Conservation (phyloP, 169 alveolate species). For the Cryptosporidium bovis region DNA sequence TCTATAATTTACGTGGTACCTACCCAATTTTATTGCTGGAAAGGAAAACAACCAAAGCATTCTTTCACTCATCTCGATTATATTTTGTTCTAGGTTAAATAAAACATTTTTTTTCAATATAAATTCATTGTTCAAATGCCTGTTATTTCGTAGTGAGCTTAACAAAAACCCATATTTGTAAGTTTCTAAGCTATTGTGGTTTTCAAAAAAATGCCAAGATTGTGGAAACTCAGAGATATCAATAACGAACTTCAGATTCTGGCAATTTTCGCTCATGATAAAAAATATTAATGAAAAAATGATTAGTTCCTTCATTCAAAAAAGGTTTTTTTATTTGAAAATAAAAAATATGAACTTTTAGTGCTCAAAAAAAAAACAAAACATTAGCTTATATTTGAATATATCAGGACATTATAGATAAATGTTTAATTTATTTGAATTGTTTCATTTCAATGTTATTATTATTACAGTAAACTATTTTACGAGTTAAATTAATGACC, state of each 20-base stretch:
- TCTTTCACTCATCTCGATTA: constrained; percentile 16
- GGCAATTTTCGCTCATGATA: neutral
- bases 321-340: too few relatives aligned
- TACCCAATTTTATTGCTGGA: constrained; percentile 7
- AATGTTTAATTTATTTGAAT: too few relatives aligned
- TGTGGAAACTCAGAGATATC: constrained; percentile 45
- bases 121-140: neutral
- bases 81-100: constrained; percentile 9
- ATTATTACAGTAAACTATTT: too few relatives aligned
- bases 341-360: too few relatives aligned
- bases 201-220: constrained; percentile 75
- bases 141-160: neutral
- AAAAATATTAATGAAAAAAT: constrained; percentile 3
- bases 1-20: neutral
- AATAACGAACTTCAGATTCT: neutral
- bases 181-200: constrained; percentile 47
- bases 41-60: neutral
- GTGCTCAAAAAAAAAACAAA: too few relatives aligned
- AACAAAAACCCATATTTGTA: constrained; percentile 57
- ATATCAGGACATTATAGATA: too few relatives aligned
- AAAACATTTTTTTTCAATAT: neutral
- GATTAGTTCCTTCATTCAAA: neutral
- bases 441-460: too few relatives aligned
- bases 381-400: too few relatives aligned
- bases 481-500: too few relatives aligned